phyloP scores from a whole-genome alignment of 495 filamentous ascomycete species.

The Trichoderma asperelloides region DNA sequence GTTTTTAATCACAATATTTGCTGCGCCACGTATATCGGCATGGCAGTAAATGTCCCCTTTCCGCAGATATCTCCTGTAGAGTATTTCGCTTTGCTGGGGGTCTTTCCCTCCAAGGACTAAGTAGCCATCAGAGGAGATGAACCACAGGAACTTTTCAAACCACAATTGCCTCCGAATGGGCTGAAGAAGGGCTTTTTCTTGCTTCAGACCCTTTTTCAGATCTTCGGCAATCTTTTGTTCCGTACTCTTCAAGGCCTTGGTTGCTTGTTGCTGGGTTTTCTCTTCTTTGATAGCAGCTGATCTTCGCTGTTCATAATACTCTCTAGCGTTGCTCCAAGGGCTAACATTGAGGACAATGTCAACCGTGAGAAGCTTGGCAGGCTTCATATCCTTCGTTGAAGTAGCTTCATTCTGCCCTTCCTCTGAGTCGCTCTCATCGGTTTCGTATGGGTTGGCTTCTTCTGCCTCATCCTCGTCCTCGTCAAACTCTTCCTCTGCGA shows the following conservation, averaged over 20 bases:
- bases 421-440: conserved; percentile 53
- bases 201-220: conserved; percentile 76
- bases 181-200: conserved; percentile 82
- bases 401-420: conserved; percentile 43
- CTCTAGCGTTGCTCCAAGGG: conserved; percentile 78
- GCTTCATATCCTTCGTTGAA: conserved; percentile 27
- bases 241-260: conserved; percentile 77
- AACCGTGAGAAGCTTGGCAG: conserved; percentile 50
- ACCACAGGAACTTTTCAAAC: conserved; percentile 96
- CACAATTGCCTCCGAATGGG: conserved; percentile 75
- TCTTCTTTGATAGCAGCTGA: conserved; percentile 75
- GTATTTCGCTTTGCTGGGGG: conserved; percentile 79
- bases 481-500: conserved; percentile 60
- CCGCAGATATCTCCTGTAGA: conserved; percentile 75
- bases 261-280: conserved; percentile 73
- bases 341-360: conserved; percentile 78
- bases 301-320: conserved; percentile 87
- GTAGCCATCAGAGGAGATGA: conserved; percentile 93
- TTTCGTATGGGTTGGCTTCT: conserved; percentile 53
- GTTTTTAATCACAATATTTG: conserved; percentile 80
- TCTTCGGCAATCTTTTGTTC: conserved; percentile 81
- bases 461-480: conserved; percentile 34
- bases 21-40: conserved; percentile 79
- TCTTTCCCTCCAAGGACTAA: conserved; percentile 82
- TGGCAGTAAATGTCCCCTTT: conserved; percentile 89